Evolutionary conservation across 2,329 filamentous ascomycete genomes (phyloP).

Genomic region (Fusarium sp.): DNA sequence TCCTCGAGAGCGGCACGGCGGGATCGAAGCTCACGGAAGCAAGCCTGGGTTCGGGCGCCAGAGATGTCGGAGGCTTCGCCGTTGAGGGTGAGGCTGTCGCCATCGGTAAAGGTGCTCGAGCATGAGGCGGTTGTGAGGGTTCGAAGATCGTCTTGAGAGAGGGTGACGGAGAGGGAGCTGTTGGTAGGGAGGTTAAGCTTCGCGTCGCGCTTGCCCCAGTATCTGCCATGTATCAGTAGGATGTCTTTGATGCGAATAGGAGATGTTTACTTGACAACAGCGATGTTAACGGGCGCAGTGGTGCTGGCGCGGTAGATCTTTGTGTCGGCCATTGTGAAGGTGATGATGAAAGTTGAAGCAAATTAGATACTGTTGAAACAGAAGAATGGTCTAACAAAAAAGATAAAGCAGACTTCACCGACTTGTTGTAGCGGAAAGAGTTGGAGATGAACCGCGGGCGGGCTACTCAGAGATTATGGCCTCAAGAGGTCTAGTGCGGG

Average conservation of each 20-base stretch:
- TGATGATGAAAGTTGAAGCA: background rate
- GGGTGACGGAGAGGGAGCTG: constrained; percentile 95
- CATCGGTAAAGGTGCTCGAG: constrained; percentile 74
- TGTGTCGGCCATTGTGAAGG: constrained; percentile 57
- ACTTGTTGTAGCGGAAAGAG: constrained; percentile 45
- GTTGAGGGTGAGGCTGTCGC: constrained; percentile 85
- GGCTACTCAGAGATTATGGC: constrained; percentile 29
- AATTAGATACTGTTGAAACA: constrained; percentile 10
- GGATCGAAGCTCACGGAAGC: constrained; percentile 84
- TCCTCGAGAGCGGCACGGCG: constrained; percentile 82
- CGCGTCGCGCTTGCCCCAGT: constrained; percentile 97
- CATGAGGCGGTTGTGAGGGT: constrained; percentile 96
- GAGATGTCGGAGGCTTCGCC: constrained; percentile 84
- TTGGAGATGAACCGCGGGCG: constrained; percentile 42
- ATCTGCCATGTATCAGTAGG: constrained; percentile 46
- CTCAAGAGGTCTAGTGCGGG: constrained; percentile 44
- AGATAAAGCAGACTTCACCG: constrained; percentile 39
- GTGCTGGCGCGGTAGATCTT: constrained; percentile 91
- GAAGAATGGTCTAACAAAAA: background rate
- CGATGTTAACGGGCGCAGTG: constrained; percentile 97
- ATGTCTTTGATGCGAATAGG: background rate
- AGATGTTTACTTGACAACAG: constrained; percentile 84
- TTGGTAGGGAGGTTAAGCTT: constrained; percentile 97
- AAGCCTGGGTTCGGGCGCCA: constrained; percentile 91
- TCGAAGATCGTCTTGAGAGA: constrained; percentile 92